Evolutionary conservation across 2,329 filamentous ascomycete species (phyloP), one percentile per base, ranked within the genome.

Genomic region (Paracorniculantispora psalliotae): DNA sequence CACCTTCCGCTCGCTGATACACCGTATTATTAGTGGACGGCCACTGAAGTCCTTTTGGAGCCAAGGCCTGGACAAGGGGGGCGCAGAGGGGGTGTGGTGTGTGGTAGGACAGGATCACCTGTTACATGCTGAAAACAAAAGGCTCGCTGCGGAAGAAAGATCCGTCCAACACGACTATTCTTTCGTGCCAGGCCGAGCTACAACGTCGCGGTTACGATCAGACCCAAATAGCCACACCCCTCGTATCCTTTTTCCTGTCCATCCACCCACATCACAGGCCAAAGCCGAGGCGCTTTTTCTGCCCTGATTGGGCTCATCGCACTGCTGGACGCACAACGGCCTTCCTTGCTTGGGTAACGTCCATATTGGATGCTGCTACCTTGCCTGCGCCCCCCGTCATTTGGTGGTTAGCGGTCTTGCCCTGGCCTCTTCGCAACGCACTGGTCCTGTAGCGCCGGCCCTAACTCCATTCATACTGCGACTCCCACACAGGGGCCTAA

Each of bases 381-480:
- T 33, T 26, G 15, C 28, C 30, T 35, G 7, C 30, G 8, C 19
- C 48, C 19, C 33, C 17, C 23, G 23, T 10, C 41, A 19, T 44
- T 44, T 43, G 41, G 41, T 25, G 13, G 19, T 25, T 44, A 19
- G 17, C 37, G 2, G 37, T 41, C 37, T 25, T 21, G 21, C 30
- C 30, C 30, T 33, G 30, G 30, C 30, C 30, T 33, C 21, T 25
- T 15, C n/a, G 19, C 17, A 41, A 41, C 37, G 15, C 19, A 25
- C 19, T n/a, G 17, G 9, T n/a, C 4, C 37, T 8, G 37, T 25
- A 46, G 39, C 52, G n/a, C 52, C 21, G 52, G 41, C 28, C 41
- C 15, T 47, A 10, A n/a, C 52, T 56, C 53, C 53, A 56, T 47
- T 37, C 23, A 35, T 17, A 19, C 41, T 56, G 43, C 53, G 21